Evolutionary conservation across 768 basidiomycete genomes (phyloP).

Genomic region (Lactarius deliciosus): DNA sequence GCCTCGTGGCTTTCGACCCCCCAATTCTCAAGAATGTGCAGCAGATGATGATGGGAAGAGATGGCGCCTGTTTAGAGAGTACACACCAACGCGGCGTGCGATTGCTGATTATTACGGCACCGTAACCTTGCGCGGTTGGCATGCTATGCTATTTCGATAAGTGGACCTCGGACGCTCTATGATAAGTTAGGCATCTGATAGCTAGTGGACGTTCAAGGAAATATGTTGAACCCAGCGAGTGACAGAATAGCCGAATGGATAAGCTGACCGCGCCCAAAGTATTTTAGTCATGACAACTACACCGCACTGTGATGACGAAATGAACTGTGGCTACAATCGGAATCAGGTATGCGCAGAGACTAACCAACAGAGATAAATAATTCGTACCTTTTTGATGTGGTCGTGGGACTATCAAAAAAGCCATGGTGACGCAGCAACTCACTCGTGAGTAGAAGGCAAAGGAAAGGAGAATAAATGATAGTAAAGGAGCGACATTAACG

Average conservation of each 20-base stretch:
- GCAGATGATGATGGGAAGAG: slow-evolving; percentile 20
- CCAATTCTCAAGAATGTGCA: slow-evolving; percentile 17
- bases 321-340: neutral
- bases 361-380: neutral
- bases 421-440: slow-evolving; percentile 18
- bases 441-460: neutral
- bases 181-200: neutral
- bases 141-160: slow-evolving; percentile 1
- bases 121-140: slow-evolving; percentile 5
- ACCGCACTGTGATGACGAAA: slow-evolving; percentile 21
- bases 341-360: slow-evolving; percentile 2
- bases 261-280: neutral
- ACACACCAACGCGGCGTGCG: slow-evolving; percentile 17
- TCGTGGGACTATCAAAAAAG: slow-evolving; percentile 10
- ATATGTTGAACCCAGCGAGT: slow-evolving; percentile 4
- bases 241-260: neutral
- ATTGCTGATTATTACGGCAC: slow-evolving; percentile 18
- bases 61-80: slow-evolving; percentile 12
- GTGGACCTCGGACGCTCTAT: slow-evolving; percentile 3
- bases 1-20: slow-evolving; percentile 25
- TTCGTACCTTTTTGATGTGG: neutral
- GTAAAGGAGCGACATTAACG: slow-evolving; percentile 11
- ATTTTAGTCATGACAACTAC: neutral
- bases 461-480: neutral
- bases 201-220: neutral